Base-by-base conservation (phyloP, 495 filamentous ascomycete genomes). In the Letharia columbiana region DNA sequence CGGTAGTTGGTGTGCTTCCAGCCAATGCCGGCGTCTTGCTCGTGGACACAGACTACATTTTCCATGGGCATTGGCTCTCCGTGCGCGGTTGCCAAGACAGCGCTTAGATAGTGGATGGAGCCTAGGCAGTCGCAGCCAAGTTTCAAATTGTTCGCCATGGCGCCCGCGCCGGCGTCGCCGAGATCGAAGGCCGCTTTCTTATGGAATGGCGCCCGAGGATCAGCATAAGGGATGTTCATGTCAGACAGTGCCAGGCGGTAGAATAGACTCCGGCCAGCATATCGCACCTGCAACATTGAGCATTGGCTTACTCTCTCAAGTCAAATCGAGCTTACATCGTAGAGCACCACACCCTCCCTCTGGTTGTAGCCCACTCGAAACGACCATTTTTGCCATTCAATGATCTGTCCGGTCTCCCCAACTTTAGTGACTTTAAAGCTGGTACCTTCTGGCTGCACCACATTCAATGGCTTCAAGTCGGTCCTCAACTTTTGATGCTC, bases 371-470 rank as follows among this genome's bases (percentile, higher is more conserved):
- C 84, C 13, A 89, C 79, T 31, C 86, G 77, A 73, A 89, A 86
- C 11, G 79, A 76, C 86, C 86, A 89, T 67, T 88, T 88, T 73
- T 89, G 86, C 86, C 86, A 89, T 66, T 79, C 74, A 28, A 82
- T 73, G 20, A 76, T 77, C 66, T 81, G 78, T 23, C 82, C 84
- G n/a, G 73, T 73, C 62, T 73, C 70, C 13, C 71, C 71, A 2
- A 44, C 37, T 45, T 67, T 56, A 20, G 77, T 77, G 33, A 73
- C 75, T 1, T 73, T 75, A 73, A 92, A 94, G 20, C 87, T 90
- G 17, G 85, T 83, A 3, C 90, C 91, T 67, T 92, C 84, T 2
- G 90, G 90, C 69, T 94, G 90, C 52, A 86, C 76, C 0, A 92
- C 84, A 58, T 87, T 86, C 62, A 92, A 79, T 3, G 90, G 90